Evolutionary conservation across 2,329 filamentous ascomycete genomes (phyloP).

Genomic region (Stenocarpella maydis): DNA sequence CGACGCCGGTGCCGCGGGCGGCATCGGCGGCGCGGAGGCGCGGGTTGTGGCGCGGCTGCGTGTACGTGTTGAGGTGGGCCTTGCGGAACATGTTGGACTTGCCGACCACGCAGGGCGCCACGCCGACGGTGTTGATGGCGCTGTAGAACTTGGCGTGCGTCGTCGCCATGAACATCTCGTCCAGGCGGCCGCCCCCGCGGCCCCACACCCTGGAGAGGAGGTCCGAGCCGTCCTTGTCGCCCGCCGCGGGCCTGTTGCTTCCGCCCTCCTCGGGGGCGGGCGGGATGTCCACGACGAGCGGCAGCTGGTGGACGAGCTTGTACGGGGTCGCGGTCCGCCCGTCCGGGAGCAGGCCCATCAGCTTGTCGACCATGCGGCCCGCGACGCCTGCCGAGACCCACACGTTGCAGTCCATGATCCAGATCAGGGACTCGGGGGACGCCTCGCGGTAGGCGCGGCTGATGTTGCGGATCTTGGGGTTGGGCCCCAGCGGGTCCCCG

Average conservation of each 20-base stretch:
- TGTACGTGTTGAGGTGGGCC: conserved; percentile 83
- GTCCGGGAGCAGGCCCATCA: conserved; percentile 71
- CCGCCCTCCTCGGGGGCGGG: conserved; percentile 34
- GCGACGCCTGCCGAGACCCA: conserved; percentile 85
- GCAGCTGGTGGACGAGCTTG: conserved; percentile 96
- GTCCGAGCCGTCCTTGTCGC: not conserved
- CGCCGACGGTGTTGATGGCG: conserved; percentile 90
- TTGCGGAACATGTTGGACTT: conserved; percentile 99
- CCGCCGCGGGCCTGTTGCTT: not conserved
- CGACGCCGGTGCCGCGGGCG: conserved; percentile 71
- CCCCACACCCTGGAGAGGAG: conserved; percentile 38
- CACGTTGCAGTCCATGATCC: conserved; percentile 96
- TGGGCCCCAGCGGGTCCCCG: conserved; percentile 74
- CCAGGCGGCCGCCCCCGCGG: conserved; percentile 79
- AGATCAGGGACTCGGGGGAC: conserved; percentile 80
- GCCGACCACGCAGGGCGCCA: conserved; percentile 93
- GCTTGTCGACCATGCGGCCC: conserved; percentile 87
- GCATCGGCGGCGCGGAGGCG: conserved; percentile 49
- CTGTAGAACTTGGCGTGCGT: conserved; percentile 97
- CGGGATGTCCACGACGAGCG: conserved; percentile 82
- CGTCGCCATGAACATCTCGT: conserved; percentile 94
- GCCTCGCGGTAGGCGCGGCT: conserved; percentile 92
- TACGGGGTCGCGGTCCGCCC: conserved; percentile 64
- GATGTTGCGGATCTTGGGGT: conserved; percentile 98
- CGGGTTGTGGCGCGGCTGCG: conserved; percentile 57